Conservation (phyloP, 2,329 filamentous ascomycete genomes). For the Harringtonia lauricola region DNA sequence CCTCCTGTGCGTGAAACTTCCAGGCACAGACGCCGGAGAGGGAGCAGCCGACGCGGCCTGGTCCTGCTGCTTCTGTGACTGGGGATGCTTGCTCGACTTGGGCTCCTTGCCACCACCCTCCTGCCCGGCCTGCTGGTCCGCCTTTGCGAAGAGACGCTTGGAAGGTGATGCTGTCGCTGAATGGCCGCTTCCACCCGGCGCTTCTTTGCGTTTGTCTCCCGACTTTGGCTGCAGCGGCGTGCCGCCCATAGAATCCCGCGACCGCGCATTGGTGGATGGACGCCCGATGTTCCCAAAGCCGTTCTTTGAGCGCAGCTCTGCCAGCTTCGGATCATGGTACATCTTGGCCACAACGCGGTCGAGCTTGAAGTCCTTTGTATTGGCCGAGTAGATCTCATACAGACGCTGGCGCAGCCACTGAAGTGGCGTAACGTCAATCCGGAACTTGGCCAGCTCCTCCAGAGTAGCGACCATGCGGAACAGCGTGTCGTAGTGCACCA, state of each 20-base stretch:
- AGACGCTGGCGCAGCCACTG: conserved; percentile 48
- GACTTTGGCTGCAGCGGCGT: no score
- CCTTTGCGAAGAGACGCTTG: not conserved
- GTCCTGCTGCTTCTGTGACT: not conserved
- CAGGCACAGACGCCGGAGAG: not conserved
- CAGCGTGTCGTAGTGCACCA: conserved; percentile 44
- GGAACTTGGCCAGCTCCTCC: conserved; percentile 41
- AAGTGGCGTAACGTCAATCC: conserved; percentile 38
- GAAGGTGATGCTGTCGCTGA: conserved; percentile 1
- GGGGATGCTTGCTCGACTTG: no score
- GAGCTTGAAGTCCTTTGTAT: conserved; percentile 38
- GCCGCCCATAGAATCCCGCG: not conserved
- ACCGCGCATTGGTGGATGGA: conserved; percentile 23
- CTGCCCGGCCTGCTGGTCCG: not conserved
- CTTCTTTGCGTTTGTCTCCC: conserved; percentile 7
- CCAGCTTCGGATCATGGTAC: conserved; percentile 44
- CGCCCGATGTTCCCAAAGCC: conserved; percentile 48
- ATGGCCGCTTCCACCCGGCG: not conserved
- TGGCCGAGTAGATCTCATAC: conserved; percentile 32
- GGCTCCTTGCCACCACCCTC: no score
- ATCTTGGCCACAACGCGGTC: conserved; percentile 39
- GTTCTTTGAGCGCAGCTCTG: conserved; percentile 35
- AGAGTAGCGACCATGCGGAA: conserved; percentile 44
- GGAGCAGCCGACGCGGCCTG: no score
- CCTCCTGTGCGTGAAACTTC: not conserved